Conservation (phyloP, 2,329 filamentous ascomycete genomes). For the Beauveria caledonica region DNA sequence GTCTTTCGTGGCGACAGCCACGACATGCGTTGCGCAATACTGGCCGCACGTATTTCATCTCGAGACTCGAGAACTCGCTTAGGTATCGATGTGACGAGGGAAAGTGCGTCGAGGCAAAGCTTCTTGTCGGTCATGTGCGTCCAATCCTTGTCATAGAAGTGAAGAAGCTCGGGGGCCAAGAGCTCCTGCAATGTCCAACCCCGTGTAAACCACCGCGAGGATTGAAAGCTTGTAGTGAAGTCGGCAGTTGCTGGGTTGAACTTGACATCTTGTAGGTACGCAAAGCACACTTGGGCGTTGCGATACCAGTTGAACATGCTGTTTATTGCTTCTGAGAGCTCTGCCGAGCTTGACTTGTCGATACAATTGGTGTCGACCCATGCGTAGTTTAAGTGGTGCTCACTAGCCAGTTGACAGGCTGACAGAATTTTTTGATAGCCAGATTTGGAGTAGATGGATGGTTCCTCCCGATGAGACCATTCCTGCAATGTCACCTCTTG, state of each 20-base stretch:
- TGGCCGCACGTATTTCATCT: background rate
- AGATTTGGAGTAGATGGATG: background rate
- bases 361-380: slow-evolving; percentile 19
- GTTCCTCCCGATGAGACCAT: background rate
- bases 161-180: slow-evolving; percentile 16
- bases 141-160: slow-evolving; percentile 19
- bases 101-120: slow-evolving; percentile 12
- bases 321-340: background rate
- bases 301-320: background rate
- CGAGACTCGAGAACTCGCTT: slow-evolving; percentile 2
- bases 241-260: slow-evolving; percentile 7
- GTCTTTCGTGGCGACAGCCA: slow-evolving; percentile 15
- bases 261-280: background rate
- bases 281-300: background rate
- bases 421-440: background rate
- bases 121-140: slow-evolving; percentile 15
- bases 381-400: slow-evolving; percentile 16
- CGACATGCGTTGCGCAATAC: slow-evolving; percentile 11
- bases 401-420: background rate
- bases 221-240: slow-evolving; percentile 9
- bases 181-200: slow-evolving; percentile 17
- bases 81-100: slow-evolving; percentile 15
- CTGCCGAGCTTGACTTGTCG: background rate
- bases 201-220: slow-evolving; percentile 17
- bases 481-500: background rate